These are phyloP conservation scores for Porpolomopsis calyptriformis DNA, from an alignment of 768 basidiomycete genomes.

Conservation along the genomic window DNA sequence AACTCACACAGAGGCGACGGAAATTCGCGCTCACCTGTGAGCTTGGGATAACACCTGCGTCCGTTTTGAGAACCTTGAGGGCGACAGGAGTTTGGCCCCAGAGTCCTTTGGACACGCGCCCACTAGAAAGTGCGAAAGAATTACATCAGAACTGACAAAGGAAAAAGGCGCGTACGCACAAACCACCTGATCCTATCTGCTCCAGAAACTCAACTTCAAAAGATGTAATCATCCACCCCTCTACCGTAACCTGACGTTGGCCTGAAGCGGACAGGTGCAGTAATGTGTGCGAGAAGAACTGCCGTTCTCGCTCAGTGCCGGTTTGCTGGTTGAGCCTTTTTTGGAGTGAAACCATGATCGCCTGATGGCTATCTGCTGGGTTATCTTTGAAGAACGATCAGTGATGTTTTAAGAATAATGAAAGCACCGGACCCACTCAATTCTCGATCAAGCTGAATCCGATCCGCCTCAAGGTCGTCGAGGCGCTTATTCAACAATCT, in stretches of 20 bases:
- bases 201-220: constrained; percentile 18
- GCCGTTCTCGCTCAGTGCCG: constrained; percentile 4
- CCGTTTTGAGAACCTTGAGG: constrained; percentile 14
- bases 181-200: constrained; percentile 18
- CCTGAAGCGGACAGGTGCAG: constrained; percentile 11
- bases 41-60: constrained; percentile 8
- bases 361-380: constrained; percentile 10
- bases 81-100: constrained; percentile 18
- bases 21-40: constrained; percentile 9
- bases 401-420: background rate
- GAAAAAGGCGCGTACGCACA: no score
- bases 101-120: constrained; percentile 13
- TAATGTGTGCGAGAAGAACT: constrained; percentile 13
- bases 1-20: background rate
- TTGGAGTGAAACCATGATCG: constrained; percentile 16
- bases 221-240: constrained; percentile 17
- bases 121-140: constrained; percentile 4
- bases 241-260: constrained; percentile 11
- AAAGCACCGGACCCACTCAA: background rate
- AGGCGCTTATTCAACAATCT: background rate
- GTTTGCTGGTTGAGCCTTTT: constrained; percentile 8
- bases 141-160: constrained; percentile 1
- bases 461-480: background rate
- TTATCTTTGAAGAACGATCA: background rate
- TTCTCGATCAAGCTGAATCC: background rate